Evolutionary conservation across 495 filamentous ascomycete genomes (phyloP), one percentile per base, ranked within the genome.

Genomic region (Daldinia childiae): DNA sequence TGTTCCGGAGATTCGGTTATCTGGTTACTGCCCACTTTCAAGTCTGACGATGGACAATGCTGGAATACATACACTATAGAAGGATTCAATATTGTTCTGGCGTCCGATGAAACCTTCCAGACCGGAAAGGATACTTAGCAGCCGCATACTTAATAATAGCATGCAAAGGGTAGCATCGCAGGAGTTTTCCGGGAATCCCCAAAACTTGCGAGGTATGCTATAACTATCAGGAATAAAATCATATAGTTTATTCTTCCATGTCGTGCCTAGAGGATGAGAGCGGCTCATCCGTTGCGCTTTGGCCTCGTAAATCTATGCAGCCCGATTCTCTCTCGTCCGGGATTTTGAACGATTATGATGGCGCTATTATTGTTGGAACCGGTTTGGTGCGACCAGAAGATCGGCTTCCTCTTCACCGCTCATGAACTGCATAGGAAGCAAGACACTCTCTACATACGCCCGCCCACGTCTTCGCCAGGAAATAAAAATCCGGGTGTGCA

Each of bases 1-100:
- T 45, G 29, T 64, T 52, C 64, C 69, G 51, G 60, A 56, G 45
- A 58, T 68, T 68, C 64, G 70, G 70, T 62, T 73, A 58, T 73
- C 70, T 68, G 43, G 48, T 48, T 32, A 8, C 17, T 17, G 17
- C 24, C 65, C 61, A 36, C 50, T 58, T 57, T 26, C 38, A 57
- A 45, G 56, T 36, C 39, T 50, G 45, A 38, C 52, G 59, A 32
- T 43, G 41, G 60, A 9, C 29, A 57, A 69, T 63, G 50, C 66
- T 55, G 57, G 71, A 43, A 59, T 30, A 30, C 4, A 6, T 32
- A 27, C 27, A 6, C 27, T 69, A 65, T 58, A 65, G 38, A 64
- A 69, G 61, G 62, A 69, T 73, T 45, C 34, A 12, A 57, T 62
- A 26, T 36, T 68, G 61, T 62, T 15, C 41, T 30, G 54, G 36